These are phyloP conservation scores for Hebeloma cylindrosporum DNA, from an alignment of 768 basidiomycete genomes.

Conservation along the genomic window DNA sequence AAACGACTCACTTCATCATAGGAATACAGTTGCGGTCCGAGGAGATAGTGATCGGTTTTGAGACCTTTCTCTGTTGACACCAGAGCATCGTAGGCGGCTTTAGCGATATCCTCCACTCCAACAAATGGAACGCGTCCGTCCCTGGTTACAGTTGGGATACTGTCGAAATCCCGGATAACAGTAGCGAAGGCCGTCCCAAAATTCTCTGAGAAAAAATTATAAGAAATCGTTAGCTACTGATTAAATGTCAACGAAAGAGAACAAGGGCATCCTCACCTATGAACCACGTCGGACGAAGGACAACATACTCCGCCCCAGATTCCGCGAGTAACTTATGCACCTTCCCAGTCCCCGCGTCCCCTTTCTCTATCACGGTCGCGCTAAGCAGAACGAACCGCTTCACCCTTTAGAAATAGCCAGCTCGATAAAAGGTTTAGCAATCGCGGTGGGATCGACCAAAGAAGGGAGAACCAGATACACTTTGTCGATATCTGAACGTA, in stretches of 20 bases:
- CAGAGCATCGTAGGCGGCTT: conserved; percentile 24
- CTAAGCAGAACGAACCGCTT: conserved; percentile 34
- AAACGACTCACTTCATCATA: conserved; percentile 24
- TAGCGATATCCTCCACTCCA: conserved; percentile 29
- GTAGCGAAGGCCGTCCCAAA: conserved; percentile 11
- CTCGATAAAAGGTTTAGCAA: conserved; percentile 29
- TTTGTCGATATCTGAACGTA: conserved; percentile 16
- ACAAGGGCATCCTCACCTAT: conserved; percentile 20
- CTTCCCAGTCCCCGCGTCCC: conserved; percentile 18
- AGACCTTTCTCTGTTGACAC: conserved; percentile 17
- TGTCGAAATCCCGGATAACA: conserved; percentile 12
- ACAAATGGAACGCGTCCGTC: conserved; percentile 26
- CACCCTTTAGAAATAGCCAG: conserved; percentile 29
- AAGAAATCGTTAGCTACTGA: not conserved
- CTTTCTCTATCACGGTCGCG: conserved; percentile 17
- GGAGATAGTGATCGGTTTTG: conserved; percentile 18
- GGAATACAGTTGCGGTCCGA: conserved; percentile 30
- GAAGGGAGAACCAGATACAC: conserved; percentile 22
- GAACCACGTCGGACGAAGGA: conserved; percentile 32
- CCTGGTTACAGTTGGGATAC: conserved; percentile 20
- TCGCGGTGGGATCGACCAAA: conserved; percentile 9
- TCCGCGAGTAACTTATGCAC: conserved; percentile 28
- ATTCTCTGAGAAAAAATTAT: conserved; percentile 27
- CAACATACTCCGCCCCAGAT: conserved; percentile 25
- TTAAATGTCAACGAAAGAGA: conserved; percentile 6